Evolutionary conservation across 2,329 filamentous ascomycete species (phyloP).

Genomic region (Monosporascus sp.): DNA sequence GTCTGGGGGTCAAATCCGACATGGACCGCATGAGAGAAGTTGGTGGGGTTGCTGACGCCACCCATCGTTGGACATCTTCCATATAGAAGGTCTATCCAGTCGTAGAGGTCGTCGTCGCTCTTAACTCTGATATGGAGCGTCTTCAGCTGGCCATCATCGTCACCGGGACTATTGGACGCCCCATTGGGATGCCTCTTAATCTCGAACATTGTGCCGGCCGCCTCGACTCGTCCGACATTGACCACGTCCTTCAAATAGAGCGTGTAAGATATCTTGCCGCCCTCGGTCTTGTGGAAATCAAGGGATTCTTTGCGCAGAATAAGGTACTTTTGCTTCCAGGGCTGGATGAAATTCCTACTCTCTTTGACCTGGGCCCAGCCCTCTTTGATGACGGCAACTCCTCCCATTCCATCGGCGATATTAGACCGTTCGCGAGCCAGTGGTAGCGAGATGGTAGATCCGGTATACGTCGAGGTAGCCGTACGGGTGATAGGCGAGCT

Average conservation of each 20-base stretch:
- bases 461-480: constrained; percentile 61
- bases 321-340: constrained; percentile 87
- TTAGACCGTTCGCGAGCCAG: constrained; percentile 57
- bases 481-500: constrained; percentile 66
- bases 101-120: constrained; percentile 92
- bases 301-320: constrained; percentile 89
- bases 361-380: constrained; percentile 86
- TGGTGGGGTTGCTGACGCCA: constrained; percentile 95
- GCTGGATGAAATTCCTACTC: constrained; percentile 76
- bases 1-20: constrained; percentile 95
- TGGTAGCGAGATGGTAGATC: constrained; percentile 69
- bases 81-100: constrained; percentile 98
- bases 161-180: constrained; percentile 64
- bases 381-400: constrained; percentile 72
- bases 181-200: constrained; percentile 73
- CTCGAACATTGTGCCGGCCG: constrained; percentile 88
- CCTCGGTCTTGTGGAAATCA: constrained; percentile 90
- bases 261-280: constrained; percentile 79
- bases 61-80: constrained; percentile 96
- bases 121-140: constrained; percentile 91
- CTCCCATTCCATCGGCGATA: constrained; percentile 58
- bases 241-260: constrained; percentile 83
- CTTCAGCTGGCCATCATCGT: constrained; percentile 74
- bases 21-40: constrained; percentile 95
- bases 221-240: constrained; percentile 85